These are phyloP conservation scores for Cercophora newfieldiana DNA, from an alignment of 495 filamentous ascomycete genomes.

Conservation along the genomic window DNA sequence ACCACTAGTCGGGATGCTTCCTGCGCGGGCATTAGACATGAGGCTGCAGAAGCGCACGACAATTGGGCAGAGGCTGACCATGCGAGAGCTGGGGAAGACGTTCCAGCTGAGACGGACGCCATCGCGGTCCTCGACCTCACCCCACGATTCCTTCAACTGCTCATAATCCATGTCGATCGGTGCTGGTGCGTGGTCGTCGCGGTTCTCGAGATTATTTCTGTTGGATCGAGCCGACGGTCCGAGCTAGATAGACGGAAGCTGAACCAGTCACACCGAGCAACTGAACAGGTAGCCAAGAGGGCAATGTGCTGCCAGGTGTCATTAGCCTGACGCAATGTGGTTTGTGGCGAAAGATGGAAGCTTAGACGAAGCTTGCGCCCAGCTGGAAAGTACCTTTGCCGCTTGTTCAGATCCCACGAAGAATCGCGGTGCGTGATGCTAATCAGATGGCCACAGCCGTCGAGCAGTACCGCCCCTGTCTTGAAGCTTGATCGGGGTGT, in stretches of 20 bases:
- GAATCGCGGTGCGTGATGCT: neutral
- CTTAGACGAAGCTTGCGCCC: constrained; percentile 4
- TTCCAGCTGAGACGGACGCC: constrained; percentile 98
- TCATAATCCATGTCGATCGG: constrained; percentile 55
- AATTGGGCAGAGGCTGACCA: constrained; percentile 58
- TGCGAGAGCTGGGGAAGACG: constrained; percentile 96
- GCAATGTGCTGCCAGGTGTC: constrained; percentile 28
- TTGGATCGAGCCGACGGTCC: neutral
- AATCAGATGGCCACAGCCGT: neutral
- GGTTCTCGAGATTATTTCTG: neutral
- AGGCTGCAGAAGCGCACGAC: neutral
- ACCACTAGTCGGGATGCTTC: constrained; percentile 97
- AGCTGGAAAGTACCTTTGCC: neutral
- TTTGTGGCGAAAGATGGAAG: constrained; percentile 1
- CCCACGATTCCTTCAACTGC: constrained; percentile 91
- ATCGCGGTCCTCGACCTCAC: constrained; percentile 94
- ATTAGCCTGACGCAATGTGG: constrained; percentile 24
- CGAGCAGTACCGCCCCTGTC: neutral
- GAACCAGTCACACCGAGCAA: neutral
- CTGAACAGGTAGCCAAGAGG: neutral
- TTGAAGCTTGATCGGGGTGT: constrained; percentile 2
- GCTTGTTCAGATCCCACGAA: neutral
- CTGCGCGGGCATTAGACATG: constrained; percentile 44
- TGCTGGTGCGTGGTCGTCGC: neutral
- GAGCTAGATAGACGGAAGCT: neutral